Evolutionary conservation across 225 moss, liverwort and hornwort species (phyloP).

Genomic region (Takakia lepidozioides): DNA sequence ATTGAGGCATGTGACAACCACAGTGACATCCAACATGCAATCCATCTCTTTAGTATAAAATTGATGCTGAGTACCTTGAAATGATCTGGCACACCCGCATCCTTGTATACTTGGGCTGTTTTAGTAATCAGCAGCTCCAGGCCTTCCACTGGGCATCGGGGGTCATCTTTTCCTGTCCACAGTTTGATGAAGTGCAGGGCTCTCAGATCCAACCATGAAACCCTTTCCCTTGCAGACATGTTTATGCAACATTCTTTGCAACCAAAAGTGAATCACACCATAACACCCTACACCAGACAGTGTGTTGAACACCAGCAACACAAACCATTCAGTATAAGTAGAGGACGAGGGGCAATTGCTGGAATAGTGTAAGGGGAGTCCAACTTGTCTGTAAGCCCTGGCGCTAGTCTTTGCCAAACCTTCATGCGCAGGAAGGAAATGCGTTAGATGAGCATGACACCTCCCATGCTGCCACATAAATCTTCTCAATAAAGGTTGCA

Average conservation of each 20-base stretch:
- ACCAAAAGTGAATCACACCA: too few species aligned
- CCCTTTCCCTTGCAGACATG: too few species aligned
- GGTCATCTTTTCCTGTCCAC: slow-evolving; percentile 64
- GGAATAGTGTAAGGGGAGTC: slow-evolving; percentile 70
- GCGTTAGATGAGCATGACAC: background rate
- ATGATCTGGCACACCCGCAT: slow-evolving; percentile 49
- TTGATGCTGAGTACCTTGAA: slow-evolving; percentile 43
- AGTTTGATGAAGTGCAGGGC: too few species aligned
- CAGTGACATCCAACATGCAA: background rate
- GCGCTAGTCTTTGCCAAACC: slow-evolving; percentile 87
- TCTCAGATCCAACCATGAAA: too few species aligned
- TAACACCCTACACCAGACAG: too few species aligned
- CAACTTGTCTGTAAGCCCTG: slow-evolving; percentile 69
- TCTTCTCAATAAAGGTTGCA: too few species aligned
- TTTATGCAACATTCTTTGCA: too few species aligned
- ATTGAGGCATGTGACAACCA: background rate
- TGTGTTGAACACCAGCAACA: too few species aligned
- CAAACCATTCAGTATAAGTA: slow-evolving; percentile 68
- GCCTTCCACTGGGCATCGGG: slow-evolving; percentile 71
- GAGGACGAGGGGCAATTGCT: slow-evolving; percentile 78
- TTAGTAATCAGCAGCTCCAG: slow-evolving; percentile 28
- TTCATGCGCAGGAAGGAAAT: slow-evolving; percentile 15
- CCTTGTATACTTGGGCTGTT: slow-evolving; percentile 35
- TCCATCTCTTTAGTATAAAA: slow-evolving; percentile 2
- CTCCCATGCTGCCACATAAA: background rate